Base-by-base conservation (phyloP, 2,329 filamentous ascomycete species). In the Stemphylium beticola region DNA sequence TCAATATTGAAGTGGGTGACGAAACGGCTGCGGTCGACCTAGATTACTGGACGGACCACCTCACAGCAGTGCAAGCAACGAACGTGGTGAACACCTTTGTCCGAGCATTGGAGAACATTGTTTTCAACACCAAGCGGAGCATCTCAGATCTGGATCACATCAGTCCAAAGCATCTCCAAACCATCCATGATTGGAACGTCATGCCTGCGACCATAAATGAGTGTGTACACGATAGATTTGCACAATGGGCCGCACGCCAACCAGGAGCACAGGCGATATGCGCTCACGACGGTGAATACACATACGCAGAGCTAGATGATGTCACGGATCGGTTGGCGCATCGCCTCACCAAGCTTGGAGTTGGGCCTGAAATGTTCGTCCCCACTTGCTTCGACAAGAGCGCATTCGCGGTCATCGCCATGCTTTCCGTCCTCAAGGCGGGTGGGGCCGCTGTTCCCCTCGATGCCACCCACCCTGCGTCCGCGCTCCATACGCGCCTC, bases 1-100 rank as follows among this genome's bases (percentile, higher is more conserved):
- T 82, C 48, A 82, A 82, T 43, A 77, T 82, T 17, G 80, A 82
- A 54, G 75, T 78, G 2, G 73, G 75, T 5, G 78, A 81, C 17
- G 62, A 71, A 14, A 62, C 55, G 20, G 64, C 63, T 8, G 64
- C 68, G 10, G 62, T 72, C 18, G 71, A 73, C 42, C 64, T 74
- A 4, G 71, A 74, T 26, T 72, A 72, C 41, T 74, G 70, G 70
- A 68, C 67, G 1, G 68, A 74, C 37, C 62, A 70, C 43, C 54
- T 73, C n/a, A 71, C 69, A 2, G 57, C 61, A n/a, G 65, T 55
- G 3, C 70, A 73, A 42, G 71, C 70, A 9, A 50, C 56, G 5
- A 72, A 74, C 38, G 67, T 74, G 18, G 69, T 69, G 12, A 71
- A 61, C 32, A 69, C 69, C 6, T 72, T 73, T 41, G 54, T 66